These are phyloP conservation scores for Cyberlindnera lachancei DNA, from an alignment of 805 yeast genomes.

Conservation along the genomic window DNA sequence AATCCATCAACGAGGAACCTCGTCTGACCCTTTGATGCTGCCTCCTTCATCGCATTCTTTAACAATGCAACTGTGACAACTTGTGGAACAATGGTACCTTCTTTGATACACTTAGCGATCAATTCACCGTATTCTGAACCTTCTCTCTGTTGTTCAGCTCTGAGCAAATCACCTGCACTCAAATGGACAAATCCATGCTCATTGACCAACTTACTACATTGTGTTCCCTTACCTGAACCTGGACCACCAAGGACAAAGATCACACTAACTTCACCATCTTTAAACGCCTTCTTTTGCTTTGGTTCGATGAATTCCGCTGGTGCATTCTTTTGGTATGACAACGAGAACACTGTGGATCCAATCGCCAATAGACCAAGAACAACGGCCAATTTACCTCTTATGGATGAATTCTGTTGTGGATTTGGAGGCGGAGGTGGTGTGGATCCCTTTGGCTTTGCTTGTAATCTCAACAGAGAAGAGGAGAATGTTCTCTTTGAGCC, in stretches of 20 bases:
- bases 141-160: conserved; percentile 82
- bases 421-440: conserved; percentile 2
- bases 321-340: conserved; percentile 33
- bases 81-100: conserved; percentile 92
- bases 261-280: conserved; percentile 63
- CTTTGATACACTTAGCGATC: conserved; percentile 75
- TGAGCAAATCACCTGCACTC: conserved; percentile 91
- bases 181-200: conserved; percentile 81
- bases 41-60: conserved; percentile 65
- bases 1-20: conserved; percentile 88
- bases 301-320: conserved; percentile 41
- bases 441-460: background rate
- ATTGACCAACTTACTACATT: conserved; percentile 76
- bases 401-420: conserved; percentile 1
- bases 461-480: background rate
- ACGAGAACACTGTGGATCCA: conserved; percentile 39
- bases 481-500: background rate
- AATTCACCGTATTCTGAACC: conserved; percentile 82
- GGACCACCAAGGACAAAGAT: conserved; percentile 95
- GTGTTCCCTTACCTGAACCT: conserved; percentile 97
- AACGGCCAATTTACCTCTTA: conserved; percentile 27
- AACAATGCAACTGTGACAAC: conserved; percentile 78
- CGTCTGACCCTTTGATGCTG: conserved; percentile 38
- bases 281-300: conserved; percentile 36
- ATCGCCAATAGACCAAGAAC: conserved; percentile 38